Evolutionary conservation across 23 red algal genomes (phyloP).

Genomic region (Agarophyton chilense): DNA sequence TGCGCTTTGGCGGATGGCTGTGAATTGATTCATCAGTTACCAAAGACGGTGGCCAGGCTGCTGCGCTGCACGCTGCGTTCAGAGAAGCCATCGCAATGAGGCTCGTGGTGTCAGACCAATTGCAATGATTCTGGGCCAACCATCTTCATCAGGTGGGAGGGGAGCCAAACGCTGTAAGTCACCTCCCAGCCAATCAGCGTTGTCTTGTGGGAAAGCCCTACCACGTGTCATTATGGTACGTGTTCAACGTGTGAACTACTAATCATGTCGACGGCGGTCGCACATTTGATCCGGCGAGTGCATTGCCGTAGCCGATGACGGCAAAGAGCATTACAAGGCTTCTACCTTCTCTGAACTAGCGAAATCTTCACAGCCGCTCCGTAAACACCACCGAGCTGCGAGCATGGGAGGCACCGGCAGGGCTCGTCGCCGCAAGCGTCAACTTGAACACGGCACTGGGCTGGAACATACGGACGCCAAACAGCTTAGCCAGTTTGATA

Average conservation of each 20-base stretch:
- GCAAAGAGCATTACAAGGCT: too few species aligned
- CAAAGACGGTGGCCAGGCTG: neutral
- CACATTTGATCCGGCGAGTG: neutral
- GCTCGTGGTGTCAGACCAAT: too few species aligned
- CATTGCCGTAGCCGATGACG: neutral
- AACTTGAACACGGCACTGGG: constrained; percentile 72
- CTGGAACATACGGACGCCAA: constrained; percentile 52
- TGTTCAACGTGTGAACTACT: neutral
- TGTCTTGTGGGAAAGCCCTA: neutral
- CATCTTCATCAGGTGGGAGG: neutral
- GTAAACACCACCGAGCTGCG: neutral
- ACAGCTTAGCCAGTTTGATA: constrained; percentile 10
- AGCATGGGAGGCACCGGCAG: constrained; percentile 88
- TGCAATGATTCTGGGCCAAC: neutral
- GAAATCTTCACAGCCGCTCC: too few species aligned
- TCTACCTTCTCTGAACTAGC: too few species aligned
- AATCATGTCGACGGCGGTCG: neutral
- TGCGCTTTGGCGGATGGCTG: too few species aligned
- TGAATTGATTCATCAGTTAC: too few species aligned
- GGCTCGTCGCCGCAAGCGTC: constrained; percentile 58
- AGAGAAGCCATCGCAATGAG: neutral
- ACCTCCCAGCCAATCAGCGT: neutral
- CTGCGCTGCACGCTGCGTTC: neutral
- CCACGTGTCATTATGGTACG: neutral
- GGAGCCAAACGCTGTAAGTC: too few species aligned